Base-by-base conservation (phyloP, 495 filamentous ascomycete species). In the Jackrogersella multiformis region DNA sequence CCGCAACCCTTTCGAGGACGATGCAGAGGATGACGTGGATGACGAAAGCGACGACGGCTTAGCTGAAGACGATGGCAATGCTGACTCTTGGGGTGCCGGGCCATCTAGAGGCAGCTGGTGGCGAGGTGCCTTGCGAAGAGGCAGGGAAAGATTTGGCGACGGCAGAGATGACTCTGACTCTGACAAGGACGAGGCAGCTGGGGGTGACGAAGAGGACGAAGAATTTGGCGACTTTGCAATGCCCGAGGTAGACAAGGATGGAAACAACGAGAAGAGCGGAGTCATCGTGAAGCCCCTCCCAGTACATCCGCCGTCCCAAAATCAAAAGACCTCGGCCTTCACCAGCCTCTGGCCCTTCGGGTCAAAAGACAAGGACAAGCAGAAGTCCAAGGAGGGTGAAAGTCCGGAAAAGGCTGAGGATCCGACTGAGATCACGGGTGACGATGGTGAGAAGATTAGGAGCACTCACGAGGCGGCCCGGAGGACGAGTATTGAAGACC, bases 401-500 rank as follows among this genome's bases (percentile, higher is more conserved):
- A 71, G 70, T 9, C 35, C 66, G 7, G 58, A 76, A 5, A 66
- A 49, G 36, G 69, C 68, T 1, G 72, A 66, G 30, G 67, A 61
- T 20, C 61, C 76, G 13, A 69, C 74, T 2, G 67, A 71, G 30
- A 57, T 66, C 23, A 70, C 56, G 8, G 72, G 75, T 0, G 77
- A 81, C 45, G 74, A 81, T 20, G 80, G 79, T 26, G 75, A 82
- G 53, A 78, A 73, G 73, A 81, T 80, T 32, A 72, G 77, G 60
- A 75, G 80, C 16, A 83, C 81, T 16, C 79, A 82, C 2, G 84
- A 87, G 73, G 83, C 84, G 4, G 77, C 78, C 57, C 68, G 82
- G 45, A 73, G 84, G 60, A 87, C 82, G 46, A 86, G 83, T 70
- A 80, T 86, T 23, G 84, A 85, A 68, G 84, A 87, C 55, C 82